Base-by-base conservation (phyloP, 108 stramenopile species). In the Epipyxis sp. region DNA sequence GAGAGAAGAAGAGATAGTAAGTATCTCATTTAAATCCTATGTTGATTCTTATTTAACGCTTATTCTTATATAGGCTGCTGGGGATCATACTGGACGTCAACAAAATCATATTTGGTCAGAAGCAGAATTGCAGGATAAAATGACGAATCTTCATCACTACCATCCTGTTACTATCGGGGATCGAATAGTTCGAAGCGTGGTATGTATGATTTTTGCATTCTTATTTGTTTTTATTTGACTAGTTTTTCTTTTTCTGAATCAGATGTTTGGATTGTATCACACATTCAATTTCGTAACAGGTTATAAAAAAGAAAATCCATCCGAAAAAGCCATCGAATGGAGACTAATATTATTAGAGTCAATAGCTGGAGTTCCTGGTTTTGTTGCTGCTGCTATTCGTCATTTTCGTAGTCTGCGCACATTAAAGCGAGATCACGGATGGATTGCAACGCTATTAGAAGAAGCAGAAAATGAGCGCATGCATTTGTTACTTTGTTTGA, bases 401-500 rank as follows among this genome's bases (percentile, higher is more conserved):
- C 98, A 98, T 76, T 92, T 97, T 79, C 79, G 80, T 1, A 91
- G 91, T 10, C 84, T 98, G 16, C 91, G 96, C 32, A 89, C 83
- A 43, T 94, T 98, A 94, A 61, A 92, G 44, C 83, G 91, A 39
- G 86, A 85, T 76, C 89, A 88, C 59, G 98, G 98, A 44, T 92
- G 92, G 88, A 90, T 97, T 65, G 89, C 94, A 78, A 87, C 95
- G 78, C 93, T 98, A 57, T 80, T 96, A 40, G 96, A 95, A 79
- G 98, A 98, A 85, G 96, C 96, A 40, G 96, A 95, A 85, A 98
- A 98, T 80, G 96, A 98, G 86, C 89, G 92, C 16, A 95, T 97
- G 94, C 98, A 98, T 79, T 82, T 99, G 2, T 72, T 97, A 43
- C 91, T 92, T 34, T 97, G 93, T 82, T 87, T 94, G 59, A 68